Evolutionary conservation across 2,329 filamentous ascomycete genomes (phyloP).

Genomic region (Colletotrichum liriopes): DNA sequence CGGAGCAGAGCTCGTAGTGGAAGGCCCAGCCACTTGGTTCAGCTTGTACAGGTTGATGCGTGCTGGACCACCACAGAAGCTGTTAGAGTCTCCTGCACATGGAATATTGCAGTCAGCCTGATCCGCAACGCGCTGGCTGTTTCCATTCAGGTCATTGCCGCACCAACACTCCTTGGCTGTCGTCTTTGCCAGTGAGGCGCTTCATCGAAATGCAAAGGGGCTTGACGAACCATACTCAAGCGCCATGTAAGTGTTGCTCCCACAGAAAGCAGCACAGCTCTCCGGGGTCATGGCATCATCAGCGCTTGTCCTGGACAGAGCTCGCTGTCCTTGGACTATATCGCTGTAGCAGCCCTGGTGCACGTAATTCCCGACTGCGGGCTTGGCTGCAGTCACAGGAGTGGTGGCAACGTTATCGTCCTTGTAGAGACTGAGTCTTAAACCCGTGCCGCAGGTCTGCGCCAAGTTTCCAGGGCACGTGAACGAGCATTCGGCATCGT

Average conservation of each 20-base stretch:
- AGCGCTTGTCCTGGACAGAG: constrained; percentile 49
- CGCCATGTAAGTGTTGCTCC: constrained; percentile 50
- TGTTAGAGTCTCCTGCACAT: constrained; percentile 57
- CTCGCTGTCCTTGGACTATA: constrained; percentile 47
- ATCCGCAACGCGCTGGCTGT: constrained; percentile 49
- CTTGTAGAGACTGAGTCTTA: constrained; percentile 37
- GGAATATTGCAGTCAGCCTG: constrained; percentile 57
- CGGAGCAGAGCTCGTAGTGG: constrained; percentile 23
- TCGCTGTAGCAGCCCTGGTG: constrained; percentile 57
- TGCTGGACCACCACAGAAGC: constrained; percentile 59
- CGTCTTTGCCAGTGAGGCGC: background rate
- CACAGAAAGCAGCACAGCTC: constrained; percentile 51
- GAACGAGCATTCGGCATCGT: constrained; percentile 4
- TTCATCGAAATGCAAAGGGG: constrained; percentile 34
- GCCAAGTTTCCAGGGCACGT: constrained; percentile 24
- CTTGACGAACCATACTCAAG: constrained; percentile 52
- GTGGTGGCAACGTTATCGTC: constrained; percentile 24
- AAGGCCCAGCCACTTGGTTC: background rate
- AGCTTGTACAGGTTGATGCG: constrained; percentile 57
- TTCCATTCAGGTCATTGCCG: constrained; percentile 54
- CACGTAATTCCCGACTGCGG: constrained; percentile 46
- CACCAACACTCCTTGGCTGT: constrained; percentile 49
- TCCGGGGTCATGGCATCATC: constrained; percentile 55
- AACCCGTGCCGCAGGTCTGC: constrained; percentile 31
- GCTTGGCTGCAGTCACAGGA: constrained; percentile 3